Percentiles rank a stretch among this genome's conserved stretches.
phyloP scores from a whole-genome alignment of 2,329 filamentous ascomycete species.

The Phialocephala sp. region DNA sequence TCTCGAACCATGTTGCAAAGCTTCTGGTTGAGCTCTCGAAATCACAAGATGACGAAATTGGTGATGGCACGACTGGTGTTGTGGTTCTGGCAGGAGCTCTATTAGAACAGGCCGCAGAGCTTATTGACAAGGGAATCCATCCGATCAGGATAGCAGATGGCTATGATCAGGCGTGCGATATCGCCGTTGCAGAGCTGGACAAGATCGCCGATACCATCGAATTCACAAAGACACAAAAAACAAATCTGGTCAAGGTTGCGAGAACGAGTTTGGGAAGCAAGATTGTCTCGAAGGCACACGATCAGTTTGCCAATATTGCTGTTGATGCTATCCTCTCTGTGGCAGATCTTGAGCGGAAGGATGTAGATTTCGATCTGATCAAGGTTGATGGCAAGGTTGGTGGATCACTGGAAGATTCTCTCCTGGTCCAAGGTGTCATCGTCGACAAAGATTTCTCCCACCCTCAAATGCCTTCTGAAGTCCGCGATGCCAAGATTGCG shows the following conservation, averaged over 20 bases:
- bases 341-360: slow-evolving; percentile 92
- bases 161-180: slow-evolving; percentile 96
- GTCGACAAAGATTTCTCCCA: slow-evolving; percentile 99
- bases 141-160: slow-evolving; percentile 98
- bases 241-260: slow-evolving; percentile 91
- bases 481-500: slow-evolving; percentile 93
- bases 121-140: slow-evolving; percentile 99
- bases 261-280: slow-evolving; percentile 97
- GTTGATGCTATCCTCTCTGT: slow-evolving; percentile 97
- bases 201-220: slow-evolving; percentile 89
- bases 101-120: slow-evolving; percentile 92
- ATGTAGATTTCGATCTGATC: slow-evolving; percentile 98
- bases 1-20: slow-evolving; percentile 97
- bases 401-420: slow-evolving; percentile 87
- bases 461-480: slow-evolving; percentile 97
- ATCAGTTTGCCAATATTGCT: slow-evolving; percentile 96
- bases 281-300: slow-evolving; percentile 98
- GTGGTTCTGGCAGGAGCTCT: slow-evolving; percentile 94
- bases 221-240: slow-evolving; percentile 79
- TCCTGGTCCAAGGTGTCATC: slow-evolving; percentile 97
- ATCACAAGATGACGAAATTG: slow-evolving; percentile 98
- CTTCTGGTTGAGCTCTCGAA: slow-evolving; percentile 95
- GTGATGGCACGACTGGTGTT: slow-evolving; percentile 96
- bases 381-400: slow-evolving; percentile 99
- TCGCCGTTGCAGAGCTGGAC: slow-evolving; percentile 91